Evolutionary conservation across 805 yeast species (phyloP).

Genomic region (Ogataea kodamae): DNA sequence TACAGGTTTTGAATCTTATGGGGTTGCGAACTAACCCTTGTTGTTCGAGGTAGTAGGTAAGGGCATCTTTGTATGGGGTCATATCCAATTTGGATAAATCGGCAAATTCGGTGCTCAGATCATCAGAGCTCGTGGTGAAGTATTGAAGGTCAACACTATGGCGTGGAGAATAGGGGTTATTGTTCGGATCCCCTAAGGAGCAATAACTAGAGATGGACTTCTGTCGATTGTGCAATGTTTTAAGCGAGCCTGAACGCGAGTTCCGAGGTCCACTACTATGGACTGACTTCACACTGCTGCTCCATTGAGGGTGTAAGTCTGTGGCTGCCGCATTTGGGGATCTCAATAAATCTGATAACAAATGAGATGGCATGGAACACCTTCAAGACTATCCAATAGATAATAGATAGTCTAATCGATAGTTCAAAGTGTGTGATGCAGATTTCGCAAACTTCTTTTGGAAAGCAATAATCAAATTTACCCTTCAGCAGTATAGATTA

Average conservation of each 20-base stretch:
- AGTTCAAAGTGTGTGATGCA: no score
- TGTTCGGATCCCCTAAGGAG: slow-evolving; percentile 1
- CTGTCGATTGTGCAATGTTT: slow-evolving; percentile 17
- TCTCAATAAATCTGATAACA: background rate
- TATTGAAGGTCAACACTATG: slow-evolving; percentile 21
- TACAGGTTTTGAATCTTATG: slow-evolving; percentile 19
- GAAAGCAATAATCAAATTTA: slow-evolving; percentile 9
- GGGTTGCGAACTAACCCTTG: slow-evolving; percentile 32
- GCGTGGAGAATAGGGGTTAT: slow-evolving; percentile 18
- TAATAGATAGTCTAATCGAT: no score
- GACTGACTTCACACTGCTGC: slow-evolving; percentile 1
- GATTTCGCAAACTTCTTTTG: no score
- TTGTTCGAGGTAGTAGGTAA: slow-evolving; percentile 23
- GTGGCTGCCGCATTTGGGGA: slow-evolving; percentile 3
- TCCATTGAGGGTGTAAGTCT: slow-evolving; percentile 2
- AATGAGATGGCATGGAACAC: background rate
- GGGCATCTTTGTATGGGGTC: slow-evolving; percentile 26
- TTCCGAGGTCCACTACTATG: slow-evolving; percentile 5
- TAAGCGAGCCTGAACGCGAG: slow-evolving; percentile 24
- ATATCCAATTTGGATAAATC: slow-evolving; percentile 21
- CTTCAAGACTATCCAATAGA: no score
- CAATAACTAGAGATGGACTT: slow-evolving; percentile 12
- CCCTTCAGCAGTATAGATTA: slow-evolving; percentile 2
- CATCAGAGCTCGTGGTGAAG: slow-evolving; percentile 24
- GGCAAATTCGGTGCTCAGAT: slow-evolving; percentile 23